A percentile compares a stretch with the other conserved stretches of the same genome.
These are phyloP conservation scores for Venturia nashicola DNA, from an alignment of 2,329 filamentous ascomycete species.

Conservation along the genomic window DNA sequence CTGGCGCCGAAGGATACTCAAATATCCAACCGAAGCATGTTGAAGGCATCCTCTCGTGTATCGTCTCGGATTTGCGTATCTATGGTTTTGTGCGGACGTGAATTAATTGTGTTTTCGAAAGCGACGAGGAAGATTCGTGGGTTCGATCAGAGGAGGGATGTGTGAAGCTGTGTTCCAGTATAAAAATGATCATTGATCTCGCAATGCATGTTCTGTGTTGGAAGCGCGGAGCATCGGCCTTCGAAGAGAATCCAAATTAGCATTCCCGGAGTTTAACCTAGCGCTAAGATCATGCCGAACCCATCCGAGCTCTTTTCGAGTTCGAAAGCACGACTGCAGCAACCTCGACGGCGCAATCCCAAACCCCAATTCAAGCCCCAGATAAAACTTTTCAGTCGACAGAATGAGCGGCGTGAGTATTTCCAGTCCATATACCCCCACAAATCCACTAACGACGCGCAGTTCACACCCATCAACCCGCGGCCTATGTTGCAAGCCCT, in stretches of 20 bases:
- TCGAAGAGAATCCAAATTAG: not conserved
- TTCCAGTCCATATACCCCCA: not conserved
- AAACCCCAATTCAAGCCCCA: not conserved
- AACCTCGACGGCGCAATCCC: not conserved
- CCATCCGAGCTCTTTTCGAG: not conserved
- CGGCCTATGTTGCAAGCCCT: conserved; percentile 91
- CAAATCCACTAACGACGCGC: not conserved
- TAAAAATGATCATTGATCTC: too few relatives aligned
- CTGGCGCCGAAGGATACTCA: too few relatives aligned
- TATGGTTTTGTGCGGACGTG: too few relatives aligned
- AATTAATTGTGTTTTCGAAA: too few relatives aligned
- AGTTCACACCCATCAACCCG: conserved; percentile 87
- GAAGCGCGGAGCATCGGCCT: too few relatives aligned
- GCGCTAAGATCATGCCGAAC: not conserved
- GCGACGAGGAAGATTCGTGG: too few relatives aligned
- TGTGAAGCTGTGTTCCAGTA: too few relatives aligned
- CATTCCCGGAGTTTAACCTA: not conserved
- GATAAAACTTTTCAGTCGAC: not conserved
- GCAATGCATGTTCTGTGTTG: too few relatives aligned
- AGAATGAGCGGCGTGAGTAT: conserved; percentile 2
- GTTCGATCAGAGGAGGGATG: too few relatives aligned
- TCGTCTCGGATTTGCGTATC: too few relatives aligned
- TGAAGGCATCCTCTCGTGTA: too few relatives aligned
- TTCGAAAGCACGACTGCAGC: not conserved
- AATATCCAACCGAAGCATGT: too few relatives aligned